A percentile compares a stretch with the other conserved stretches of the same genome.
These are phyloP conservation scores for Thelonectria rubi DNA, from an alignment of 2,329 filamentous ascomycete genomes.

Conservation along the genomic window DNA sequence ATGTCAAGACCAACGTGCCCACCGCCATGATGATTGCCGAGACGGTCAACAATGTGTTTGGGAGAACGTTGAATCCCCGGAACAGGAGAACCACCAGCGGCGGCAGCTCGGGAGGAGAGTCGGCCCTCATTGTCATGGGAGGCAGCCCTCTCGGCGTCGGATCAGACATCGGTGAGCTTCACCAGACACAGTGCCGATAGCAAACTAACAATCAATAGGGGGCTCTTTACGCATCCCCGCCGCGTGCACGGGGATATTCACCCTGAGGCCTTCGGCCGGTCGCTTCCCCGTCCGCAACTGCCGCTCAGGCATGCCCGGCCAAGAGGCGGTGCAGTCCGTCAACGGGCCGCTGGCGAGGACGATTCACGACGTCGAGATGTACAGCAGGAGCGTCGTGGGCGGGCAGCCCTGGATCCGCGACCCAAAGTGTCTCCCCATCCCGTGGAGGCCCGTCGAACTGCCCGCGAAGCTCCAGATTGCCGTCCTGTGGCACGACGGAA, in stretches of 20 bases:
- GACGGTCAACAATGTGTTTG: slow-evolving; percentile 71
- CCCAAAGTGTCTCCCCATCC: slow-evolving; percentile 66
- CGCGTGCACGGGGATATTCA: slow-evolving; percentile 66
- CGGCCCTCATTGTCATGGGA: slow-evolving; percentile 66
- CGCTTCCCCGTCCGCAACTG: slow-evolving; percentile 65
- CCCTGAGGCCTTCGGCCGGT: slow-evolving; percentile 64
- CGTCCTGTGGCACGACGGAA: slow-evolving; percentile 71
- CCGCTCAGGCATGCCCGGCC: slow-evolving; percentile 68
- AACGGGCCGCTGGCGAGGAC: slow-evolving; percentile 70
- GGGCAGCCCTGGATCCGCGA: slow-evolving; percentile 65
- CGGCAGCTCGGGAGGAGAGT: slow-evolving; percentile 74
- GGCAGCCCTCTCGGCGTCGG: slow-evolving; percentile 70
- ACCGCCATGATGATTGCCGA: slow-evolving; percentile 77
- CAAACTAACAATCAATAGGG: slow-evolving; percentile 39
- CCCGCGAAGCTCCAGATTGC: slow-evolving; percentile 61
- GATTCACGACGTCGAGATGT: slow-evolving; percentile 64
- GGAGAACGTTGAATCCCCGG: slow-evolving; percentile 68
- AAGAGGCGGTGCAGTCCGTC: slow-evolving; percentile 70
- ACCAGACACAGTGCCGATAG: rapidly evolving
- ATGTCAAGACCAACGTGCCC: slow-evolving; percentile 66
- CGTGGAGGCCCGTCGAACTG: slow-evolving; percentile 56
- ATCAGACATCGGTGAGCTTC: slow-evolving; percentile 63
- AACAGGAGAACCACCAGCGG: slow-evolving; percentile 69
- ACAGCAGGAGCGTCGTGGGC: slow-evolving; percentile 61
- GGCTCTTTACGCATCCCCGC: slow-evolving; percentile 64